These are phyloP conservation scores for Eustoma russellianum DNA, from an alignment of 257 asterid species.

Conservation along the genomic window DNA sequence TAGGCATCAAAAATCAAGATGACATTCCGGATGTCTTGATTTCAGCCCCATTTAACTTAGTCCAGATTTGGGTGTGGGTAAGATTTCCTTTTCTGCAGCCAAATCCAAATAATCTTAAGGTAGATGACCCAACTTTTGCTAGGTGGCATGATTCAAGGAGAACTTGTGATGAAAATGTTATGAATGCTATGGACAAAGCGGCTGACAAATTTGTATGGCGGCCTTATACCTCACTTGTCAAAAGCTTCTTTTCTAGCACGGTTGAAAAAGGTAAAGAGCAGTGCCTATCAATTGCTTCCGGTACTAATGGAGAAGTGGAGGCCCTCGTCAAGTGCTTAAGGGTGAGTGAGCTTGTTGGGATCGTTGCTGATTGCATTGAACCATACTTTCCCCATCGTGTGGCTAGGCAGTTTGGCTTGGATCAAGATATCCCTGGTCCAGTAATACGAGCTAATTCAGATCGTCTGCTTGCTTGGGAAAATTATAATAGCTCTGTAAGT, in stretches of 20 bases:
- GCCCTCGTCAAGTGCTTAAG: slow-evolving; percentile 9
- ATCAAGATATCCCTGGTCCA: slow-evolving; percentile 33
- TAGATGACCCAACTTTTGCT: slow-evolving; percentile 14
- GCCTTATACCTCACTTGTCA: slow-evolving; percentile 21
- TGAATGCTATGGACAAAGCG: slow-evolving; percentile 13
- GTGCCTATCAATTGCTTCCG: slow-evolving; percentile 6
- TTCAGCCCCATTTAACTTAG: slow-evolving; percentile 22
- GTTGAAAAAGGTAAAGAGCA: slow-evolving; percentile 18
- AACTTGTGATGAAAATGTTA: slow-evolving; percentile 10
- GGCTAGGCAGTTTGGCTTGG: slow-evolving; percentile 39
- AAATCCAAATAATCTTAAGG: slow-evolving; percentile 2
- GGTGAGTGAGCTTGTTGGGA: slow-evolving; percentile 23
- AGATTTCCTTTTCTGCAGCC: slow-evolving; percentile 26
- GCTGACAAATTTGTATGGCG: slow-evolving; percentile 25
- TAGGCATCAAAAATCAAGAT: neutral
- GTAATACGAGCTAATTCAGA: slow-evolving; percentile 3
- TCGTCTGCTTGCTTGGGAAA: slow-evolving; percentile 6
- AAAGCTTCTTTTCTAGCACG: slow-evolving; percentile 8
- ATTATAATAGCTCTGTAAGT: slow-evolving; percentile 5
- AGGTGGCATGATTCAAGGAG: slow-evolving; percentile 20
- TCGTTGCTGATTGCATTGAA: slow-evolving; percentile 19
- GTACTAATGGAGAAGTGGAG: slow-evolving; percentile 13
- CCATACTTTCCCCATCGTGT: slow-evolving; percentile 44
- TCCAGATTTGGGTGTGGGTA: slow-evolving; percentile 49
- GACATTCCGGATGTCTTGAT: slow-evolving; percentile 8